Conservation (phyloP, 805 yeast species). For the Sugiyamaella smithiae region DNA sequence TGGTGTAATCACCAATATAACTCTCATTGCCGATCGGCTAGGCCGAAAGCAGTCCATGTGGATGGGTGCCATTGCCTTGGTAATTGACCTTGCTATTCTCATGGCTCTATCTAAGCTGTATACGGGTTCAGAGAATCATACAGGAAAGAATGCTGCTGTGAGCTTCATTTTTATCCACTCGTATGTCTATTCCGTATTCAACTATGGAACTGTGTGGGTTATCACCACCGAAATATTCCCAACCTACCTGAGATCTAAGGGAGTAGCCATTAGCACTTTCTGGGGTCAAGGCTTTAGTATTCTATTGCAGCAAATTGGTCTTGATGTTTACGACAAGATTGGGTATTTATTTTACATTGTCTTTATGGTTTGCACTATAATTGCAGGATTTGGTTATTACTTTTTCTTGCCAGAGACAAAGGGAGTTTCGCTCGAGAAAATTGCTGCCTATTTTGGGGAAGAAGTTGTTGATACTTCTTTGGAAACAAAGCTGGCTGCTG, state of each 20-base stretch:
- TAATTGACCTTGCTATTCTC: constrained; percentile 5
- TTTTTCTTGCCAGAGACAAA: constrained; percentile 12
- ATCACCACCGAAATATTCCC: constrained; percentile 14
- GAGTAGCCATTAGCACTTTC: constrained; percentile 11
- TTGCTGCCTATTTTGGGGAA: constrained; percentile 12
- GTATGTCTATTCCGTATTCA: constrained; percentile 1
- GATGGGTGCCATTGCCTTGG: not conserved
- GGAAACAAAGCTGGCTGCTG: not conserved
- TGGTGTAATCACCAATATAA: constrained; percentile 6
- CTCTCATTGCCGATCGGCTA: not conserved
- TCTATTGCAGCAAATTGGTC: constrained; percentile 6
- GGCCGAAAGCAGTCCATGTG: constrained; percentile 8
- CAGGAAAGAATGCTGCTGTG: constrained; percentile 3
- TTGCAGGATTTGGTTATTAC: constrained; percentile 6
- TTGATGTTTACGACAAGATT: constrained; percentile 3
- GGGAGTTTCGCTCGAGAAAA: constrained; percentile 7
- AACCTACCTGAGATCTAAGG: constrained; percentile 11
- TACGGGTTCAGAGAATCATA: not conserved
- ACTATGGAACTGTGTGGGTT: constrained; percentile 1
- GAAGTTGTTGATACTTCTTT: constrained; percentile 4
- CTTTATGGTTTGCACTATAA: constrained; percentile 6
- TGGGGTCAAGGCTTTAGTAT: constrained; percentile 6
- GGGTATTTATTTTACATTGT: constrained; percentile 7
- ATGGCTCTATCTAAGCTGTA: constrained; percentile 3
- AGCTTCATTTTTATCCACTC: constrained; percentile 9